Conservation (phyloP, 305 asterid genomes). For the Lippia alba region DNA sequence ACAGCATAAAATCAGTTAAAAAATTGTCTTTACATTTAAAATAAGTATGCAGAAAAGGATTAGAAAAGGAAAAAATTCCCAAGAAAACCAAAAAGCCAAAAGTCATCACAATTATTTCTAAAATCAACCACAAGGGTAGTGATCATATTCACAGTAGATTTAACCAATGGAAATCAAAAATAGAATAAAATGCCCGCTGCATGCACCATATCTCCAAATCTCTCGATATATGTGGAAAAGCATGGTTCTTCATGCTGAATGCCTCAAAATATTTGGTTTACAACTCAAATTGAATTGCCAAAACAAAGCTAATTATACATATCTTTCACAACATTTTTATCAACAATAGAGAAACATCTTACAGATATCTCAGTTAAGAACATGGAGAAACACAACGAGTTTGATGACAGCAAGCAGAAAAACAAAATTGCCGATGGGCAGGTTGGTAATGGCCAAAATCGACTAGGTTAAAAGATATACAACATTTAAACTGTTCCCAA, state of each 20-base stretch:
- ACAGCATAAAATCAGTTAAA: conserved; percentile 5
- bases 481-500: background rate
- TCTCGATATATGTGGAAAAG: conserved; percentile 1
- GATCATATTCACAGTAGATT: background rate
- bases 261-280: conserved; percentile 12
- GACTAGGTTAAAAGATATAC: background rate
- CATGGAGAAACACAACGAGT: background rate
- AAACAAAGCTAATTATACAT: background rate
- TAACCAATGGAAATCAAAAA: background rate
- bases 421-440: background rate
- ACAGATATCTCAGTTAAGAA: background rate
- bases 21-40: background rate
- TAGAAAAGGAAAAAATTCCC: background rate
- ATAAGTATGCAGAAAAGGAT: background rate
- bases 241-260: background rate
- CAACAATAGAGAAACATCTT: background rate
- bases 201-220: conserved; percentile 2
- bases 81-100: background rate
- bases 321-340: background rate
- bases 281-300: background rate
- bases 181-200: background rate
- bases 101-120: background rate
- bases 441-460: background rate
- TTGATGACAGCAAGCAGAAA: background rate
- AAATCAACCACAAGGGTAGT: conserved; percentile 15